A percentile compares a stretch with the other conserved stretches of the same genome.
Conservation (phyloP, 2,329 filamentous ascomycete species). For the Claviceps arundinis region DNA sequence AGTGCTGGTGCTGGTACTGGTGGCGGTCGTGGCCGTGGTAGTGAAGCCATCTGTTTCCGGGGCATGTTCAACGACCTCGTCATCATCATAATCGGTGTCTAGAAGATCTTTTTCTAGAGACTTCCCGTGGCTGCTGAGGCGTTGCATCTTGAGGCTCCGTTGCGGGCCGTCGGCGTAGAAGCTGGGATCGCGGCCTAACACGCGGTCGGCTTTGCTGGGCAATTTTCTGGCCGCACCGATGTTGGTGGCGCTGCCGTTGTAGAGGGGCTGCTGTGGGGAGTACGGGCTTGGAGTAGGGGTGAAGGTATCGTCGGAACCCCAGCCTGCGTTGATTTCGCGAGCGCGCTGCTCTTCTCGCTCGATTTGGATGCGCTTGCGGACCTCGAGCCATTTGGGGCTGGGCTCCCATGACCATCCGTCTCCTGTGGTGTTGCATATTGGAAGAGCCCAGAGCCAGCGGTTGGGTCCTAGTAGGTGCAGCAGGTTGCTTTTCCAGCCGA, state of each 20-base stretch:
- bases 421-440: constrained; percentile 72
- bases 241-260: background rate
- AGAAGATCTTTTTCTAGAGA: constrained; percentile 29
- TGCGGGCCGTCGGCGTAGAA: constrained; percentile 37
- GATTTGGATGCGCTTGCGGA: constrained; percentile 46
- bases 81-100: constrained; percentile 23
- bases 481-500: constrained; percentile 72
- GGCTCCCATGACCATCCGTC: constrained; percentile 94
- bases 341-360: constrained; percentile 47
- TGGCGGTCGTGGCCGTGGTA: background rate
- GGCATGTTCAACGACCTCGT: constrained; percentile 8
- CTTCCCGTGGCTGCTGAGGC: constrained; percentile 32
- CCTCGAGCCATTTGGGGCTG: constrained; percentile 63
- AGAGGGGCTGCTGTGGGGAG: constrained; percentile 1
- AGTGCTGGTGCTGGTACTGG: constrained; percentile 3
- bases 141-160: constrained; percentile 28
- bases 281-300: background rate
- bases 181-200: constrained; percentile 43
- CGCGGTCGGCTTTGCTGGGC: constrained; percentile 44
- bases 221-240: constrained; percentile 20
- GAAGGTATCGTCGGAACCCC: constrained; percentile 32
- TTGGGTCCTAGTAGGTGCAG: constrained; percentile 66
- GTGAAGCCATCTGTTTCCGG: background rate
- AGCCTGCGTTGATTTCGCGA: constrained; percentile 53
- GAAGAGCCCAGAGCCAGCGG: constrained; percentile 63